Evolutionary conservation across 2,329 filamentous ascomycete genomes (phyloP).

Genomic region (Colletotrichum eremochloae): DNA sequence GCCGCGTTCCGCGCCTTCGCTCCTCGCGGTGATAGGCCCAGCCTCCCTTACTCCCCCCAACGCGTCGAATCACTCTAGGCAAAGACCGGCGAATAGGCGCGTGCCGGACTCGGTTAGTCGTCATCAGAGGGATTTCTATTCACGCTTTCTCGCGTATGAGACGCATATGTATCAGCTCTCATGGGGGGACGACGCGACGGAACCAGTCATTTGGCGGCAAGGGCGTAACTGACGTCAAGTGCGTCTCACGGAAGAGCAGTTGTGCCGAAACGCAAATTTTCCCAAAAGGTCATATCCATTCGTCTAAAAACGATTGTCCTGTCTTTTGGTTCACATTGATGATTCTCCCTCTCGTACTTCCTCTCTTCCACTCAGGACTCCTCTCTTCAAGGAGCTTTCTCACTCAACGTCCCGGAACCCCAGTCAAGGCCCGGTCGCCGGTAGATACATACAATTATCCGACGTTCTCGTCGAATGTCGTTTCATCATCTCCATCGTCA

Average conservation of each 20-base stretch:
- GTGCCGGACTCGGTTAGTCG: background rate
- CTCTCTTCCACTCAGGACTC: background rate
- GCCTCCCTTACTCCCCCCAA: background rate
- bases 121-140: too few species aligned
- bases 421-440: slow-evolving; percentile 20
- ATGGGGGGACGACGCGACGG: background rate
- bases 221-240: slow-evolving; percentile 7
- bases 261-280: slow-evolving; percentile 10
- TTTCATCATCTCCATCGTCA: slow-evolving; percentile 41
- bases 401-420: slow-evolving; percentile 14
- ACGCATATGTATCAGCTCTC: background rate
- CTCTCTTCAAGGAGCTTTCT: slow-evolving; percentile 7
- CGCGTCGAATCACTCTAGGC: background rate
- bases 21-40: slow-evolving; percentile 4
- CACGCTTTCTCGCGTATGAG: background rate
- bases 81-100: background rate
- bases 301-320: slow-evolving; percentile 26
- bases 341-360: background rate
- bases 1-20: slow-evolving; percentile 21
- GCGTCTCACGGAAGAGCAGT: slow-evolving; percentile 2
- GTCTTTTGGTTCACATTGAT: slow-evolving; percentile 7
- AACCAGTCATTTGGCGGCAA: background rate
- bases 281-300: slow-evolving; percentile 27
- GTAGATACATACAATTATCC: slow-evolving; percentile 27
- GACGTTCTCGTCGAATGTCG: slow-evolving; percentile 36